Base-by-base conservation (phyloP, 108 stramenopile genomes). In the Cyclotella baltica region DNA sequence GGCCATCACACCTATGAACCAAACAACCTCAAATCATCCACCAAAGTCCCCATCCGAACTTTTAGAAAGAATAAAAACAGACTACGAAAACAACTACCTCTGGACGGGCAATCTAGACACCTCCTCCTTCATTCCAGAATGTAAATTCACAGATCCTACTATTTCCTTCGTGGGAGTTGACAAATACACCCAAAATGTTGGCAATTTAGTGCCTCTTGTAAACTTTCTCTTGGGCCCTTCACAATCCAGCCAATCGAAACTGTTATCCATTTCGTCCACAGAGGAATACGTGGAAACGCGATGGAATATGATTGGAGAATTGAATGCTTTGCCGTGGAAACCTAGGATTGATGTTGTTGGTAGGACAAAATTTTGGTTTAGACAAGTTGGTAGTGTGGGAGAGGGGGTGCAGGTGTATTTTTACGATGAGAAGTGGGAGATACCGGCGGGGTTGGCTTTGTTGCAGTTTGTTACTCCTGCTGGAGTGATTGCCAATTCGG, bases 271-370 rank as follows among this genome's bases (percentile, higher is more conserved):
- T 64, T 22, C 66, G 22, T 55, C 82, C 46, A 62, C 72, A 1
- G 68, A 83, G 10, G 67, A 81, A 10, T 94, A 88, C 57, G 68
- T 94, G 37, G 67, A 94, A 74, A 92, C 86, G 25, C 73, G 90
- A 58, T 94, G 93, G 93, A 94, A 92, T 46, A 94, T 94, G 90
- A 80, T 94, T 11, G 93, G 93, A 16, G 83, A 88, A 47, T 74
- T 94, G 46, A 86, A 80, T 46, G 61, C 36, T 15, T 55, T 88
- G 27, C 84, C 84, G n/a, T 94, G 93, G 93, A 90, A 84, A 66
- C 93, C 93, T 19, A 88, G 75, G 66, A 85, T 94, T 64, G 88
- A 94, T 85, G 93, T 93, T 29, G 89, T 93, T 64, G 88, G 93
- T 22, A 59, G 85, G 20, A 93, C 93, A 8, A 91, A 90, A 70